Conservation (phyloP, 768 basidiomycete species). For the Phylloporus rhodoxanthus region DNA sequence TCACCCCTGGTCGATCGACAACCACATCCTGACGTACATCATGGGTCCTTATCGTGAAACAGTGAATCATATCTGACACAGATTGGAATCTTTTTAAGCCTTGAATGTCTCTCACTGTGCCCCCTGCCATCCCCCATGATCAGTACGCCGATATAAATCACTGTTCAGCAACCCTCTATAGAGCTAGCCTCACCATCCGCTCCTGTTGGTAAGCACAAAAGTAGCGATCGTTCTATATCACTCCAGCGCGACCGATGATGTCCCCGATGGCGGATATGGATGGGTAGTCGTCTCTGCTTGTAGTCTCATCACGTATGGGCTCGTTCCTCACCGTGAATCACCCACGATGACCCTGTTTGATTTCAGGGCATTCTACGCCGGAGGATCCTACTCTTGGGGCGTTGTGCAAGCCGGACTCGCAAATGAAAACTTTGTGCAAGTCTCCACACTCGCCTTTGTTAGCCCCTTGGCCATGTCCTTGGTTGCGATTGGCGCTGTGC, state of each 20-base stretch:
- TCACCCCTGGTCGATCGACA: background rate
- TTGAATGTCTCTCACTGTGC: background rate
- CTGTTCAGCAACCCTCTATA: background rate
- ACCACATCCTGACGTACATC: background rate
- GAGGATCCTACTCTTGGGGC: slow-evolving; percentile 28
- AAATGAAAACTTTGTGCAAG: slow-evolving; percentile 19
- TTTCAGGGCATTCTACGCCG: slow-evolving; percentile 24
- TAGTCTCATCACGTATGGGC: slow-evolving; percentile 22
- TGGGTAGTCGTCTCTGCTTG: slow-evolving; percentile 30
- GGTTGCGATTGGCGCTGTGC: slow-evolving; percentile 26
- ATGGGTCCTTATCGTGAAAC: background rate
- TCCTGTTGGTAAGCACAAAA: background rate
- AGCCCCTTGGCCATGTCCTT: slow-evolving; percentile 28
- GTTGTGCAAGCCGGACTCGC: slow-evolving; percentile 29
- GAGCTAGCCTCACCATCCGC: background rate
- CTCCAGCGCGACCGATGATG: slow-evolving; percentile 3
- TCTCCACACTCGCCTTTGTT: slow-evolving; percentile 28
- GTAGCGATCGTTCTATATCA: background rate
- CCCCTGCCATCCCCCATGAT: too few relatives aligned
- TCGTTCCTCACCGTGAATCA: background rate
- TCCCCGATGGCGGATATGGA: slow-evolving; percentile 31
- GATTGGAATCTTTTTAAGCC: background rate
- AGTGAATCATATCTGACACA: slow-evolving; percentile 2
- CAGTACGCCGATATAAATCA: background rate
- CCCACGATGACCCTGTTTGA: background rate